These are phyloP conservation scores for Candida ascalaphidarum DNA, from an alignment of 805 yeast species.

Conservation along the genomic window DNA sequence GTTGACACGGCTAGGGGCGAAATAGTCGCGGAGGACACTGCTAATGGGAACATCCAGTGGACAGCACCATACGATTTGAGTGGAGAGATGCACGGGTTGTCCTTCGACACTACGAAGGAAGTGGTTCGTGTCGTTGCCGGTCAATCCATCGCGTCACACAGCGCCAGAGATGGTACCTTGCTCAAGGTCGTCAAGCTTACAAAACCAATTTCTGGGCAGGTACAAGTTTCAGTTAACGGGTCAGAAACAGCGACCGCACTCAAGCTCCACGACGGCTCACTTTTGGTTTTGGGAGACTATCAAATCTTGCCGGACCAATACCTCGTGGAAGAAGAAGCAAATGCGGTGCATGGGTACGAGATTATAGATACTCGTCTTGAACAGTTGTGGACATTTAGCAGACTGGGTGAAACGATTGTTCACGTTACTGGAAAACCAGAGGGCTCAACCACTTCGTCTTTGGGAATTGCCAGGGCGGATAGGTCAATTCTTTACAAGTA, in stretches of 20 bases:
- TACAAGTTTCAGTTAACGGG: too few relatives aligned
- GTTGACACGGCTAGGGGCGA: conserved; percentile 8
- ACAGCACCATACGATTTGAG: conserved; percentile 1
- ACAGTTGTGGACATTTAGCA: conserved; percentile 22
- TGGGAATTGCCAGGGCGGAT: conserved; percentile 63
- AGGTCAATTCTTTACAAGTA: conserved; percentile 78
- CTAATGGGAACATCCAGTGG: too few relatives aligned
- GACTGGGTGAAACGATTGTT: conserved; percentile 9
- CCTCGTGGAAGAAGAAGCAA: conserved; percentile 6
- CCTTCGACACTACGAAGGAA: conserved; percentile 6
- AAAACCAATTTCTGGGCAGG: too few relatives aligned
- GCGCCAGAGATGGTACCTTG: too few relatives aligned
- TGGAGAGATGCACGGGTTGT: conserved; percentile 1
- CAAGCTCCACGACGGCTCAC: too few relatives aligned
- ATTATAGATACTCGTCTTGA: conserved; percentile 6
- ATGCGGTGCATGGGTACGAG: conserved; percentile 13
- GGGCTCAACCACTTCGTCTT: conserved; percentile 30
- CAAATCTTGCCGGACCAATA: conserved; percentile 4
- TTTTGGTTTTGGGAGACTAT: background rate
- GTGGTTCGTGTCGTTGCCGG: conserved; percentile 12
- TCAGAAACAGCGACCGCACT: too few relatives aligned
- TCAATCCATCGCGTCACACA: too few relatives aligned
- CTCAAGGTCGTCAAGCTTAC: too few relatives aligned
- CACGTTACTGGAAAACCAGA: conserved; percentile 12
- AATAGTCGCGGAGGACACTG: conserved; percentile 5